Base-by-base conservation (phyloP, 2,329 filamentous ascomycete species). In the Paraphaeosphaeria minitans region DNA sequence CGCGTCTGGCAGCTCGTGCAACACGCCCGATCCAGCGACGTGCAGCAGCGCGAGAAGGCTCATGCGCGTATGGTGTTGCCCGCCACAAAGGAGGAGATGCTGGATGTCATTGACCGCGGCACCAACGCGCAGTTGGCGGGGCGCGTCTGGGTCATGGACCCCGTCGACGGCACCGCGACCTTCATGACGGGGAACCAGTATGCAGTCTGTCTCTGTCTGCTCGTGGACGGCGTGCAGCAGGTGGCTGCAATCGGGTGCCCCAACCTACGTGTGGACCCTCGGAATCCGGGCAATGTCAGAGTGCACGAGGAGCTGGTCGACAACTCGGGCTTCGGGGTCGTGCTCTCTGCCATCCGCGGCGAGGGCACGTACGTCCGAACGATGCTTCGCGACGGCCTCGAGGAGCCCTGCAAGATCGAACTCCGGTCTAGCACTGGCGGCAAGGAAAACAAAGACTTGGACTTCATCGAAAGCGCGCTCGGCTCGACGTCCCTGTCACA, bases 121-220 rank as follows among this genome's bases (percentile, higher is more conserved):
- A 82, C 76, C 2, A 81, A 80, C 1, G 79, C 74, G 7, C 80
- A 80, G 3, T 80, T 85, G 29, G 56, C 58, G 22, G 76, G 75
- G 1, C 59, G 75, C 0, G 80, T 84, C 53, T 89, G 87, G 87
- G 82, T 86, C 31, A 81, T 89, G 69, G 87, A 89, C 66, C 87
- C 87, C 0, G 83, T 89, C 8, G 87, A 89, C 64, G 87, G 87
- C 31, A 89, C 87, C 1, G 83, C 83, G 16, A 84, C 85, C 0
- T 89, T 87, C 58, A 82, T 89, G 63, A 76, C 76, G 41, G 84
- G 84, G 3, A 80, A 86, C 72, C 87, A 89, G 73, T 89, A 88
- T 55, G 86, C 83, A 3, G 84, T 89, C 4, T 85, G 84, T 59
- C 75, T 89, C 21, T 83, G 84, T 3, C 74, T 89, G 61, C 73